Evolutionary conservation across 352 stramenopile species (phyloP), one percentile per base, ranked within the genome.

Genomic region (Elongisporangium anandrum): DNA sequence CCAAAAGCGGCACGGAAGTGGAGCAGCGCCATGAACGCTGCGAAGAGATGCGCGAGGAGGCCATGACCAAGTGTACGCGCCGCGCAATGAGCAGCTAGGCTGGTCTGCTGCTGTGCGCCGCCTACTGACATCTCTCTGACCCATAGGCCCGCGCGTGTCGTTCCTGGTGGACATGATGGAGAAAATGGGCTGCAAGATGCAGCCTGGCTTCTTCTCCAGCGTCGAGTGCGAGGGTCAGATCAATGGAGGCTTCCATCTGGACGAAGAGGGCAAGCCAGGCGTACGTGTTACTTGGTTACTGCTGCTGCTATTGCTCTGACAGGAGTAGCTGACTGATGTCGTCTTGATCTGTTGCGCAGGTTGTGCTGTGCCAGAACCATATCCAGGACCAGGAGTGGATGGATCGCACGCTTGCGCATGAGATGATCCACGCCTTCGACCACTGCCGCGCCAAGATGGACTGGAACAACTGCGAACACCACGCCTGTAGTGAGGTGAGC

Each of bases 341-440:
- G 55, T 22, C 2, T 47, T 24, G 20, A 15, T n/a, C 34, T 6
- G 60, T 49, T 17, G 10, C 55, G 55, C 41, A 89, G 72, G 73
- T 95, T 47, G 75, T 96, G 60, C 71, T 97, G 59, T 97, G 89
- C 59, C 86, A 95, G 66, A 95, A 97, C 65, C 90, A 96, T 68
- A 96, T 97, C 61, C 66, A 73, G n/a, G 86, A 96, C 65, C 87
- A 95, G 55, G 78, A 94, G 64, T 91, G 82, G 85, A 94, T 98
- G 77, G 89, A 97, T 63, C 85, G 89, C 52, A 98, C 93, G 19
- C 75, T 98, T 55, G 76, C 87, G 20, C 93, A 98, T 61, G 93
- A 98, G 70, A 75, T 98, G 57, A 92, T 98, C 60, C 93, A 98
- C 68, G 93, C 93, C 7, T 98, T 90, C 61, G 93, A 98, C 66